Evolutionary conservation across 192 early-diverging fungal species (phyloP), one percentile per base, ranked within the genome.

Genomic region (Obelidium mucronatum): DNA sequence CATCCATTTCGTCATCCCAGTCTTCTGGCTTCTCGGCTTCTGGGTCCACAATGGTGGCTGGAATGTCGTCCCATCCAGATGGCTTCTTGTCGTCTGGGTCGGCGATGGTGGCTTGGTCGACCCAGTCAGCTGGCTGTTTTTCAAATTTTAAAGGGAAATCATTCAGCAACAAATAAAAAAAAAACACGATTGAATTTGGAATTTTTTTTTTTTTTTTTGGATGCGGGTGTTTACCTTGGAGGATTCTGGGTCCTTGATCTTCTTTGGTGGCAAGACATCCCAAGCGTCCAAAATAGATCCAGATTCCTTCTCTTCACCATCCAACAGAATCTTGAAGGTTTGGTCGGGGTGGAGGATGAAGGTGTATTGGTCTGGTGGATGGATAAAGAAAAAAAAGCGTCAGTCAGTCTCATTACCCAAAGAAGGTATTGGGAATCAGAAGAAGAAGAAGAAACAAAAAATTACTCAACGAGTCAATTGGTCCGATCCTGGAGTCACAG

Each of bases 21-120:
- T 97, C 94, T 66, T 92, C 94, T 40, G 96, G 95, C 84, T 94
- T 93, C 59, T 77, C 80, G 59, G 93, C 94, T 1, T 93, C 87
- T 52, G 94, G 88, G 75, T 98, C 95, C 40, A 92, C 75, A 77
- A 98, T 93, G 44, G 87, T 90, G 71, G 91, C 90, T 17, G 94
- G 95, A 24, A 86, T 88, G 69, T 91, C 89, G 54, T 93, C 93
- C 82, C 87, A 94, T 73, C 85, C 88, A 17, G 67, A 85, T 53
- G 94, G 93, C 88, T 93, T 94, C 78, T 79, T 79, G 77, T 92
- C 92, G 22, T 85, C 84, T 1, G 88, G 89, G 73, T 96, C 94
- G 40, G 83, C 87, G 67, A 96, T 94, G 73, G 81, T 84, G 26
- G 77, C 88, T 17, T 85, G 80, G 48, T 90, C 93, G 66, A 76